Base-by-base conservation (phyloP, 129 eudicot species). In the Centella asiatica region DNA sequence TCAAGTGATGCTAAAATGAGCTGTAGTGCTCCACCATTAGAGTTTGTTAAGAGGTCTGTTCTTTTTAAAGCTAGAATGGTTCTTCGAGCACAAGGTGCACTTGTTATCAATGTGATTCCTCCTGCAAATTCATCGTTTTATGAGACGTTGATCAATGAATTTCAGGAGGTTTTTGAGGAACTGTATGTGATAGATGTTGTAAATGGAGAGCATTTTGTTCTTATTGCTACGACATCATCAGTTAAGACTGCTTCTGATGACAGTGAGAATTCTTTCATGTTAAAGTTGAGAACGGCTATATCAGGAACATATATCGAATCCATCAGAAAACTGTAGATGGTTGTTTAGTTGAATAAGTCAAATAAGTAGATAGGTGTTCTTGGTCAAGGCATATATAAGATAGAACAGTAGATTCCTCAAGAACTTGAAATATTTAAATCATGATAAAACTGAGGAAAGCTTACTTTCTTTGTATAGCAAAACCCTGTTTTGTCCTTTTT, bases 121-220 rank as follows among this genome's bases (percentile, higher is more conserved):
- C 65, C 72, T 6, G 62, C 65, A 29, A 52, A 57, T 24, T 53
- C 59, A 48, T 33, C 53, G 34, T 69, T 80, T 26, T 85, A 84
- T 60, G 71, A 65, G 73, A 61, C 55, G 19, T 40, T 93, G 78
- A 47, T 76, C 10, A 59, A 45, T 32, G 72, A 78, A 66, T 64
- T 87, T 67, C 50, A 54, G n/a, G 77, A 64, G 40, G 72, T 78
- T 44, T 93, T 87, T 48, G 78, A 69, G 39, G 88, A 80, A 51
- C 72, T 93, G 17, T 73, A 78, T 54, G 92, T 71, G 71, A 74
- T 93, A 33, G 80, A 85, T 71, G 86, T 79, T 67, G 84, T 77
- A 31, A 82, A 82, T 70, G 85, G 65, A 55, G 99, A 80, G 65
- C 87, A 88, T 75, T 72, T 80, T 76, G 89, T 93, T 66, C 68